Evolutionary conservation across 257 asterid species (phyloP).

Genomic region (Lantana camara): DNA sequence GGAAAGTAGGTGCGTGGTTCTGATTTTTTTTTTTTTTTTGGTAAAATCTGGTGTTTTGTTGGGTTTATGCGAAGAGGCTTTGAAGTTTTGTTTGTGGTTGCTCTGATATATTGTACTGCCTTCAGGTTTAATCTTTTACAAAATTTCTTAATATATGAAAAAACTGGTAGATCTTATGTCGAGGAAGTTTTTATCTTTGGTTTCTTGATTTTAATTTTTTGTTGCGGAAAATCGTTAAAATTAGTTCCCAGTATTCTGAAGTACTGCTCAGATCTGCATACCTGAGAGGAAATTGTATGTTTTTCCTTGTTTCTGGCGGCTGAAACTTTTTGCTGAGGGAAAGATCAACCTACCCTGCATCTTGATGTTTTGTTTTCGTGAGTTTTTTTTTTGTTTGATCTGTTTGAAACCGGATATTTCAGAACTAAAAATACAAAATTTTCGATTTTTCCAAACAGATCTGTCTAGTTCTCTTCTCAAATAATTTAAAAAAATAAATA

Average conservation of each 20-base stretch:
- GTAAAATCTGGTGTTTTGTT: neutral
- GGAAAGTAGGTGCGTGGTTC: slow-evolving; percentile 17
- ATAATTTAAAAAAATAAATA: neutral
- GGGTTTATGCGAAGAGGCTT: neutral
- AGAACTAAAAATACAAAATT: neutral
- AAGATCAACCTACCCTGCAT: neutral
- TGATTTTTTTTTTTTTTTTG: neutral
- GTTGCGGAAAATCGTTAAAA: no score
- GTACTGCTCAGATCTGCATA: slow-evolving; percentile 20
- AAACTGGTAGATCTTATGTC: no score
- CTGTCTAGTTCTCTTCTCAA: slow-evolving; percentile 26
- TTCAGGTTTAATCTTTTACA: no score
- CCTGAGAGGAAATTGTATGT: neutral
- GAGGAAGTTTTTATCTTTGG: no score
- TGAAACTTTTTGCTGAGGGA: neutral
- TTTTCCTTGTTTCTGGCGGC: neutral
- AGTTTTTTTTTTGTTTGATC: slow-evolving; percentile 30
- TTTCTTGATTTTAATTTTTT: slow-evolving; percentile 1
- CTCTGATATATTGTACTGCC: slow-evolving; percentile 9
- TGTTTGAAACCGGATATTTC: neutral
- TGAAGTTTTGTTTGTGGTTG: neutral
- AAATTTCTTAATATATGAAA: no score
- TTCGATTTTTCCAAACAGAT: slow-evolving; percentile 45
- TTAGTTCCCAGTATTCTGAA: neutral
- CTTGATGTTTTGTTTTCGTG: slow-evolving; percentile 1